These are phyloP conservation scores for Neurospora discreta DNA, from an alignment of 495 filamentous ascomycete genomes.

Conservation along the genomic window DNA sequence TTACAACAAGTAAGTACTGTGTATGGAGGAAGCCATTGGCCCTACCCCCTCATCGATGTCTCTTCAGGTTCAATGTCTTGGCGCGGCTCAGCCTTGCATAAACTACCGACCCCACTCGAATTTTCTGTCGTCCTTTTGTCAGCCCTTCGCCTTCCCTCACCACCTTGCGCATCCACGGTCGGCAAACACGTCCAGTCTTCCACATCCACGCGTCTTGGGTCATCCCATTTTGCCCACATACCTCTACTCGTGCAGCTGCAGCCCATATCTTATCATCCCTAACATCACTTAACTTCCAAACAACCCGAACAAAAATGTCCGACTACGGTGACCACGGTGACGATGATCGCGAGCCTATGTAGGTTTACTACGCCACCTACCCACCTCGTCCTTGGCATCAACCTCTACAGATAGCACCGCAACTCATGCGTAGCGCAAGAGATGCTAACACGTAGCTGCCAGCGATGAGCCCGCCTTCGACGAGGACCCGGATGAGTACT, in stretches of 20 bases:
- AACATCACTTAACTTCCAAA: background rate
- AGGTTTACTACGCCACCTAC: slow-evolving; percentile 12
- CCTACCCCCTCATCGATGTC: too few relatives aligned
- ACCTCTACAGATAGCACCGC: background rate
- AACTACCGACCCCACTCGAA: slow-evolving; percentile 14
- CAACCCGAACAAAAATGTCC: slow-evolving; percentile 49
- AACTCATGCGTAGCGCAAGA: slow-evolving; percentile 2
- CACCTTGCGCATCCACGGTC: background rate
- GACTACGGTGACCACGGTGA: slow-evolving; percentile 69
- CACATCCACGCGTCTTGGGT: background rate
- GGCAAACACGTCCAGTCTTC: background rate
- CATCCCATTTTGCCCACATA: background rate
- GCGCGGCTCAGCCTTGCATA: slow-evolving; percentile 5
- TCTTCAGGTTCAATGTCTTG: background rate
- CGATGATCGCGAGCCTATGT: slow-evolving; percentile 37
- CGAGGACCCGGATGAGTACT: slow-evolving; percentile 45
- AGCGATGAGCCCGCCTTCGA: slow-evolving; percentile 46
- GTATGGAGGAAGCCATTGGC: too few relatives aligned
- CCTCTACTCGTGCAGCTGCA: background rate
- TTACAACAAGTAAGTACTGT: too few relatives aligned
- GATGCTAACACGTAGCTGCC: background rate
- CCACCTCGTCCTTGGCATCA: background rate
- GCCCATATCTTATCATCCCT: background rate
- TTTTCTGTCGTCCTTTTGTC: slow-evolving; percentile 17
- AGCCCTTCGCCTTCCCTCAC: slow-evolving; percentile 3